These are phyloP conservation scores for Brassica carinata DNA, from an alignment of 345 rosid species.

Conservation along the genomic window DNA sequence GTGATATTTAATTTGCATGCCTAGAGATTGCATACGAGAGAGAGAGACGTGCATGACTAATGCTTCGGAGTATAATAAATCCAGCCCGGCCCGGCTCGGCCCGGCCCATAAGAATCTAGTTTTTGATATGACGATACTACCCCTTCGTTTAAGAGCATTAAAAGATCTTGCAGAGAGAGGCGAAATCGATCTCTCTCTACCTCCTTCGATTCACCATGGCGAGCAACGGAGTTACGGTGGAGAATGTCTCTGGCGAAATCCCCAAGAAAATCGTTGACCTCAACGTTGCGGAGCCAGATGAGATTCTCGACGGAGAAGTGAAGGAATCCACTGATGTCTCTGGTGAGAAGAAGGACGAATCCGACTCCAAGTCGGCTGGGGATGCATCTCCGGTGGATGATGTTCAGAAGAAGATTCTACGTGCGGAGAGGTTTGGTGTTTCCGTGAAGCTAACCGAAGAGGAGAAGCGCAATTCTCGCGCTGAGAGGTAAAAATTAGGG, in stretches of 20 bases:
- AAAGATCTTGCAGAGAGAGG: not conserved
- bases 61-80: too few relatives aligned
- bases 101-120: not conserved
- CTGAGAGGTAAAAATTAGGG: constrained; percentile 61
- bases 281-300: constrained; percentile 34
- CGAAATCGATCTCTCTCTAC: not conserved
- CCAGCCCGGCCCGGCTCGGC: not conserved
- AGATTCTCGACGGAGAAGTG: constrained; percentile 26
- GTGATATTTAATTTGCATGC: too few relatives aligned
- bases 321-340: constrained; percentile 15
- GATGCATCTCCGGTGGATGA: constrained; percentile 38
- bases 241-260: constrained; percentile 37
- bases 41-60: too few relatives aligned
- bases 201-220: constrained; percentile 36
- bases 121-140: not conserved
- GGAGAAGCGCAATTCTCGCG: constrained; percentile 93
- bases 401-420: constrained; percentile 76
- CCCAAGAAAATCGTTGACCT: constrained; percentile 49
- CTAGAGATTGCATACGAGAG: too few relatives aligned
- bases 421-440: constrained; percentile 94
- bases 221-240: constrained; percentile 33
- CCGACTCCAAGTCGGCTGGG: constrained; percentile 40
- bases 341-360: constrained; percentile 41
- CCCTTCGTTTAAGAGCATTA: constrained; percentile 3
- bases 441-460: constrained; percentile 74